Evolutionary conservation across 2,329 filamentous ascomycete species (phyloP).

Genomic region (Cladosporium sphaerospermum): DNA sequence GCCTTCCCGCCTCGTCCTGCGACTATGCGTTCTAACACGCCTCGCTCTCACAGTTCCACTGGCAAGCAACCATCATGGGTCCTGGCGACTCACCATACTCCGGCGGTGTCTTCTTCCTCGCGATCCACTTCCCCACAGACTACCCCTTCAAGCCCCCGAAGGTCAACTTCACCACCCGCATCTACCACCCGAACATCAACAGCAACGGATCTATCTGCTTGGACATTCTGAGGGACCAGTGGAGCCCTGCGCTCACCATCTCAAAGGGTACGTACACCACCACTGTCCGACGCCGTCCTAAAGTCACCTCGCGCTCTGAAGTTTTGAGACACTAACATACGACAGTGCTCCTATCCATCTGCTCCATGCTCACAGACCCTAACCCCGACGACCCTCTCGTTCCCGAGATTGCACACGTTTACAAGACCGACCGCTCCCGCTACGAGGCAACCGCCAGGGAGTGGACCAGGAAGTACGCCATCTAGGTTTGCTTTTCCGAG

Average conservation of each 20-base stretch:
- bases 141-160: slow-evolving; percentile 99
- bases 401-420: slow-evolving; percentile 97
- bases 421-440: slow-evolving; percentile 95
- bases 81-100: slow-evolving; percentile 96
- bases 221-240: slow-evolving; percentile 97
- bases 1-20: neutral
- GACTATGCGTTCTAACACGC: neutral
- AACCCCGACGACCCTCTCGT: slow-evolving; percentile 99
- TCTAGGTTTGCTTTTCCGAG: slow-evolving; percentile 47
- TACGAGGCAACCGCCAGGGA: slow-evolving; percentile 96
- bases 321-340: neutral
- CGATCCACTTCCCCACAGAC: slow-evolving; percentile 98
- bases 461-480: slow-evolving; percentile 99
- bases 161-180: slow-evolving; percentile 99
- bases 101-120: slow-evolving; percentile 96
- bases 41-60: slow-evolving; percentile 71
- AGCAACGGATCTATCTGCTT: slow-evolving; percentile 98
- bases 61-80: slow-evolving; percentile 99
- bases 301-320: neutral
- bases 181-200: slow-evolving; percentile 99
- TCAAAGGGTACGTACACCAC: slow-evolving; percentile 71
- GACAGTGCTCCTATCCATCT: slow-evolving; percentile 91
- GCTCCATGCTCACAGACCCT: slow-evolving; percentile 98
- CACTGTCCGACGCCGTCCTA: too few relatives aligned
- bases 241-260: slow-evolving; percentile 96